phyloP scores from a whole-genome alignment of 768 basidiomycete genomes.

The Suillus discolor region DNA sequence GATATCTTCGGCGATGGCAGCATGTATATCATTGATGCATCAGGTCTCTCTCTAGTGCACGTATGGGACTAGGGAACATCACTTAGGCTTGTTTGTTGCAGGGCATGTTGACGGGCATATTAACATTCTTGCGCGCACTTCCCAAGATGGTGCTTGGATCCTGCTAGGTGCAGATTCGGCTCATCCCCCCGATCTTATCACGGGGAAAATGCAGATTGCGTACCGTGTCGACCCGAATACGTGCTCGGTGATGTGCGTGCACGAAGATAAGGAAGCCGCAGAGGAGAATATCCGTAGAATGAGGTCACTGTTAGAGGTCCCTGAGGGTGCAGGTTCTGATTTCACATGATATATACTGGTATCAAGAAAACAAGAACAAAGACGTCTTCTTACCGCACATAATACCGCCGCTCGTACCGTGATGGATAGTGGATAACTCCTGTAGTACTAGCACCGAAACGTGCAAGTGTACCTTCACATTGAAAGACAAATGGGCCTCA shows the following conservation, averaged over 20 bases:
- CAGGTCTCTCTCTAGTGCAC: conserved; percentile 23
- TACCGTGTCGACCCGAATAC: conserved; percentile 14
- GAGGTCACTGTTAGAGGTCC: conserved; percentile 36
- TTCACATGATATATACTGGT: conserved; percentile 58
- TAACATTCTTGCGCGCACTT: conserved; percentile 52
- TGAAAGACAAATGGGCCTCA: too few relatives aligned
- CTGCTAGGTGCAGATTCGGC: conserved; percentile 57
- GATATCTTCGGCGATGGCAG: conserved; percentile 59
- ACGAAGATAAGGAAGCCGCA: conserved; percentile 45
- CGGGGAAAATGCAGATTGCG: conserved; percentile 40
- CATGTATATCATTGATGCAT: conserved; percentile 55
- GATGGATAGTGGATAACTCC: background rate
- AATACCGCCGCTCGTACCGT: conserved; percentile 13
- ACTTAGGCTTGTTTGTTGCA: background rate
- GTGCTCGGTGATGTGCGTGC: conserved; percentile 40
- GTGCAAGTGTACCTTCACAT: too few relatives aligned
- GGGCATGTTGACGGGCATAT: conserved; percentile 55
- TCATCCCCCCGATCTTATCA: conserved; percentile 51
- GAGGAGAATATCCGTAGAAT: conserved; percentile 45
- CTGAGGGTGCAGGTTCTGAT: conserved; percentile 49
- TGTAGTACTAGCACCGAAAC: too few relatives aligned
- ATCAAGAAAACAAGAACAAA: conserved; percentile 44
- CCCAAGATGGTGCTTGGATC: conserved; percentile 52
- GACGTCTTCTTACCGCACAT: conserved; percentile 36
- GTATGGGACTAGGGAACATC: too few relatives aligned